Base-by-base conservation (phyloP, 129 eudicot species). In the Scalesia atractyloides region DNA sequence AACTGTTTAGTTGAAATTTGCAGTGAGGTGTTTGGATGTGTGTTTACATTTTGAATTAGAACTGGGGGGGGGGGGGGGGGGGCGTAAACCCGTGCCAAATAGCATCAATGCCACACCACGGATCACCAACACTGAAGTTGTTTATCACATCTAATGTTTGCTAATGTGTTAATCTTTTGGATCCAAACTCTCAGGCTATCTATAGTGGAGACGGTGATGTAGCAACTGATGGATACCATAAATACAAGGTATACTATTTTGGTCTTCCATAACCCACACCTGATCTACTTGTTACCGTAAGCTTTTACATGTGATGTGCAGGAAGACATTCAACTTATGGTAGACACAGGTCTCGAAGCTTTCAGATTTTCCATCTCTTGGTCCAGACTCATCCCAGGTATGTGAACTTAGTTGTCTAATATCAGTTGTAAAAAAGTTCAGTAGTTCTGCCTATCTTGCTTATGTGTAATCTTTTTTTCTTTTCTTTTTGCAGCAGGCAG, bases 321-420 rank as follows among this genome's bases (percentile, higher is more conserved):
- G 95, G 88, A 88, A 78, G 97, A 91, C 73, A 75, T 91, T 51
- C 76, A 81, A 52, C 87, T 91, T 37, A 86, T 88, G 76, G 87
- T 67, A 12, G 87, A 91, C 67, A 88, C 84, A 1, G 84, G 88
- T 17, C 56, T 91, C 83, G 97, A 91, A 66, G 97, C 88, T 72
- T 91, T 69, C 47, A 80, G 96, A 52, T 75, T 88, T 64, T 91
- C 96, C 20, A 86, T 91, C 76, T 88, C 97, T 52, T 91, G 97
- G 97, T 85, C 97, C 61, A 80, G 97, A 79, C 84, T 91, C 30
- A 84, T 91, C 51, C 97, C 97, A 33, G 69, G 97, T 91, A 91
- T 62, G 86, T 71, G 68, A 33, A 8, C 64, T 60, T 46, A 18
- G 74, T 12, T 24, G 30, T 51, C 43, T 54, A 30, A 51, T 48